These are phyloP conservation scores for Murraya koenigii DNA, from an alignment of 345 rosid genomes.

Conservation along the genomic window DNA sequence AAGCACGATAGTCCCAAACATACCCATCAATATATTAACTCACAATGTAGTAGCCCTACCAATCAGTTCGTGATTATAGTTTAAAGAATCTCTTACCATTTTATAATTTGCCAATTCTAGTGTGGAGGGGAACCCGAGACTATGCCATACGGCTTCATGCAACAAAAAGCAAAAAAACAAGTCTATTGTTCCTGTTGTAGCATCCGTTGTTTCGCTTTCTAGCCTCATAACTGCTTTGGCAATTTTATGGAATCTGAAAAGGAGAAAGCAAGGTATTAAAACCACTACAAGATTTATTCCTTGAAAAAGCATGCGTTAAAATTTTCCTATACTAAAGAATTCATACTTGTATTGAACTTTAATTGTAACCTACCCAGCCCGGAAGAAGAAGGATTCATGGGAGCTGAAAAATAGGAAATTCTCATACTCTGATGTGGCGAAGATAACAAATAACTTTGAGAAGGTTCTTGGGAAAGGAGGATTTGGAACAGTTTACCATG, in stretches of 20 bases:
- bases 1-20: too few species aligned
- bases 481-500: constrained; percentile 29
- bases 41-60: too few species aligned
- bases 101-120: constrained; percentile 15
- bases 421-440: constrained; percentile 15
- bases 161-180: constrained; percentile 10
- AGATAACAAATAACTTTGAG: constrained; percentile 21
- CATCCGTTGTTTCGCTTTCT: constrained; percentile 23
- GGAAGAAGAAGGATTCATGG: not conserved
- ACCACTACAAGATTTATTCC: too few species aligned
- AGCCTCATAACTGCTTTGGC: constrained; percentile 25
- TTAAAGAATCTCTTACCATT: too few species aligned
- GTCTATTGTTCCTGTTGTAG: constrained; percentile 29
- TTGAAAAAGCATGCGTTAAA: too few species aligned
- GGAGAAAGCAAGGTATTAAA: constrained; percentile 25
- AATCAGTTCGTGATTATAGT: too few species aligned
- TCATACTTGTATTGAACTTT: too few species aligned
- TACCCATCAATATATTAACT: too few species aligned
- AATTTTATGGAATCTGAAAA: constrained; percentile 23
- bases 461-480: constrained; percentile 29
- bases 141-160: constrained; percentile 39
- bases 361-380: not conserved
- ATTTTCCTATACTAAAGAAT: too few species aligned
- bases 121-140: constrained; percentile 37
- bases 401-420: constrained; percentile 21